Percentiles rank a stretch among this genome's conserved stretches.
Evolutionary conservation across 1,139 yeast species (phyloP).

Genomic region (Meyerozyma athensensis): DNA sequence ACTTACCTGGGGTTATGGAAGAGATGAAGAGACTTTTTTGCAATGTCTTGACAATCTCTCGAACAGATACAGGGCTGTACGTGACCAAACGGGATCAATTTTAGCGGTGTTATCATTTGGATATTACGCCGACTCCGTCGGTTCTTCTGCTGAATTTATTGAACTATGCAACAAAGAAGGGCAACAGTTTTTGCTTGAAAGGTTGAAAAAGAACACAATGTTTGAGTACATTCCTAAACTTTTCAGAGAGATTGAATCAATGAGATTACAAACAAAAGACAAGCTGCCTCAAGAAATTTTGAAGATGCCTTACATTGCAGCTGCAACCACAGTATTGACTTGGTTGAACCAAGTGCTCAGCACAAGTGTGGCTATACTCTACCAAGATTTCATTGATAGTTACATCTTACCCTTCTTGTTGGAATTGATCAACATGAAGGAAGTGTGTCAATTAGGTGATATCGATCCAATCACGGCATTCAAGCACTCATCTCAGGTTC

Average conservation of each 20-base stretch:
- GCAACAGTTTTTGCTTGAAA: conserved; percentile 7
- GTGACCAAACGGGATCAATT: conserved; percentile 66
- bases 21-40: conserved; percentile 43
- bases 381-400: conserved; percentile 32
- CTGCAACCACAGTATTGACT: conserved; percentile 41
- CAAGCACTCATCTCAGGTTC: conserved; percentile 54
- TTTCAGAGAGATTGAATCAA: conserved; percentile 42
- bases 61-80: conserved; percentile 73
- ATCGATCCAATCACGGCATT: conserved; percentile 53
- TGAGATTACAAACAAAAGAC: conserved; percentile 33
- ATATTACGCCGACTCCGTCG: conserved; percentile 47
- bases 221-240: conserved; percentile 23
- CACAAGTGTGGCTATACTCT: conserved; percentile 36
- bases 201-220: conserved; percentile 20
- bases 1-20: conserved; percentile 55
- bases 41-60: conserved; percentile 45
- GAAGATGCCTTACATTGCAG: conserved; percentile 42
- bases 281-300: conserved; percentile 43
- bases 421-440: conserved; percentile 65
- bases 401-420: conserved; percentile 70
- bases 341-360: conserved; percentile 40
- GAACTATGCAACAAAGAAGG: conserved; percentile 29
- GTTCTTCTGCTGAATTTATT: conserved; percentile 41
- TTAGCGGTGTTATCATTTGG: conserved; percentile 53
- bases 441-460: conserved; percentile 73